Base-by-base conservation (phyloP, 1,284 basidiomycete species). In the Microbotryum lychnidis-dioicae region DNA sequence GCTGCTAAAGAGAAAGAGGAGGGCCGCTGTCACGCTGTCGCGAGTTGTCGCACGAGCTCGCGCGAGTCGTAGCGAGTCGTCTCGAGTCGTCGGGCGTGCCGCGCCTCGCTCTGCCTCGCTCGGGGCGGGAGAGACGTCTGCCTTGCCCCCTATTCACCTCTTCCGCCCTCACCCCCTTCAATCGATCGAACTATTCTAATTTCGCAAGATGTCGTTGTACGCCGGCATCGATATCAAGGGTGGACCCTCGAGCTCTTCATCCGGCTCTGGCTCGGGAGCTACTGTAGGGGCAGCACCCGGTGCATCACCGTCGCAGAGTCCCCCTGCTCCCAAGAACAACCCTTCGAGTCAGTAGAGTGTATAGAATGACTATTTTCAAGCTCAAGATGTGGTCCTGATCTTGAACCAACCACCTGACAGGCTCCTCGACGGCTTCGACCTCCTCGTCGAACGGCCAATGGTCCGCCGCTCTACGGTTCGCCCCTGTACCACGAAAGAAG, bases 391-490 rank as follows among this genome's bases (percentile, higher is more conserved):
- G 45, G 6, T 18, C 23, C 20, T 37, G 20, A 9, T 1, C 14
- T 33, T 37, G 18, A 1, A 4, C 7, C 16, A 6, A 14, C 33
- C 1, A 2, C 9, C 4, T 12, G 14, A 2, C 56, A 57, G 58
- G 59, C 29, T 50, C 65, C 5, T 42, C 57, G 4, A 12, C 37
- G 9, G 9, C 37, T 12, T 42, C 37, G 4, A 42, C 37, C 10
- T 42, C 37, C 5, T 16, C 37, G 37, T 16, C 37, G 14, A 42
- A 12, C 37, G 37, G 37, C 3, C 37, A 42, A 42, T 69, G 67
- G 65, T 69, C 67, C 9, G 63, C 69, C 42, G 65, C 70, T 1
- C 63, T 71, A 9, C 60, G 68, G 20, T 71, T 71, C 60, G 65
- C 65, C n/a, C 70, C 70, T 6, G 57, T 64, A 31, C 23, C 52